These are phyloP conservation scores for Sporopachydermia lactativora DNA, from an alignment of 805 yeast genomes.

Conservation along the genomic window DNA sequence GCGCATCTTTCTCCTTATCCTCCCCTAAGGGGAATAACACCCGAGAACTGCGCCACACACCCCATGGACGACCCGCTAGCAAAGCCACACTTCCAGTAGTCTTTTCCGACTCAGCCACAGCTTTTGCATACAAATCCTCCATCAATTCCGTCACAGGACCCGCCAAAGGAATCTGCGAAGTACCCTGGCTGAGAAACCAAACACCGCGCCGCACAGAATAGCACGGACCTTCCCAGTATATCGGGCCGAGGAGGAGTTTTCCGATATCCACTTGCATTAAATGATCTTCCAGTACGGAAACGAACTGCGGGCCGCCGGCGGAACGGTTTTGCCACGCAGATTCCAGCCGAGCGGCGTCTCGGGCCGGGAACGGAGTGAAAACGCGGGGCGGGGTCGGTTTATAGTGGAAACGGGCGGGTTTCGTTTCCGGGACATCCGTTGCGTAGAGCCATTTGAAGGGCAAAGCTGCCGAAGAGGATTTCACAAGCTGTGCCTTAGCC, in stretches of 20 bases:
- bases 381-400: slow-evolving; percentile 35
- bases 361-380: slow-evolving; percentile 51
- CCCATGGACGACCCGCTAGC: too few relatives aligned
- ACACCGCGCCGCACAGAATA: slow-evolving; percentile 74
- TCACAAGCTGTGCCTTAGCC: not conserved
- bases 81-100: slow-evolving; percentile 9
- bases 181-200: slow-evolving; percentile 56
- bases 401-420: slow-evolving; percentile 50
- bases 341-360: slow-evolving; percentile 55
- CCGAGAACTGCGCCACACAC: too few relatives aligned
- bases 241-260: slow-evolving; percentile 42
- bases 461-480: too few relatives aligned
- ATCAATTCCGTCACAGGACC: slow-evolving; percentile 36
- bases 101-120: slow-evolving; percentile 6
- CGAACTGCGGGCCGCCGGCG: slow-evolving; percentile 10
- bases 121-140: slow-evolving; percentile 36
- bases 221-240: slow-evolving; percentile 80
- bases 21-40: not conserved
- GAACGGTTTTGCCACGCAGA: slow-evolving; percentile 22
- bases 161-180: slow-evolving; percentile 32
- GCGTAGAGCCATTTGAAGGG: slow-evolving; percentile 72
- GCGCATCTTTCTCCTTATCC: not conserved
- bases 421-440: slow-evolving; percentile 56
- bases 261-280: slow-evolving; percentile 58
- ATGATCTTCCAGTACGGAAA: slow-evolving; percentile 70